Conservation (phyloP, 805 yeast species). For the Cyberlindnera mrakii region DNA sequence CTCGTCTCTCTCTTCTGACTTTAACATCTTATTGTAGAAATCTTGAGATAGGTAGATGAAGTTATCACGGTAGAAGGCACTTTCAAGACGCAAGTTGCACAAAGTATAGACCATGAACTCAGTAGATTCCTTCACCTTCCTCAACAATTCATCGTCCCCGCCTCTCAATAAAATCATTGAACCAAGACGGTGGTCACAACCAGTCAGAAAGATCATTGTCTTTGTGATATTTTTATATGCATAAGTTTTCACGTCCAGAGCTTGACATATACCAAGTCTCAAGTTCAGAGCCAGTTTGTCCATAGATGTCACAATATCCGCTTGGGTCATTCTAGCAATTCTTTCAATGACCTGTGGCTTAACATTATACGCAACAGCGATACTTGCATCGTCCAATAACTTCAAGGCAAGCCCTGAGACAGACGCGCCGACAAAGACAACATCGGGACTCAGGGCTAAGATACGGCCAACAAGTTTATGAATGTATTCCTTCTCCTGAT, state of each 20-base stretch:
- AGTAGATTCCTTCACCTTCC: constrained; percentile 67
- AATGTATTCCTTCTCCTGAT: constrained; percentile 83
- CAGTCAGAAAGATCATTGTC: constrained; percentile 73
- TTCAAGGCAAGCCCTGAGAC: constrained; percentile 79
- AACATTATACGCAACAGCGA: constrained; percentile 75
- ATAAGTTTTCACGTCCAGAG: constrained; percentile 66
- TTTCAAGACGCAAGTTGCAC: constrained; percentile 77
- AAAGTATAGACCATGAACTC: constrained; percentile 76
- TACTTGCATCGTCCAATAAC: constrained; percentile 63
- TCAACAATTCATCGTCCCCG: constrained; percentile 51
- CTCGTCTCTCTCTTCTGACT: constrained; percentile 4
- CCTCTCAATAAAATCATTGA: constrained; percentile 88
- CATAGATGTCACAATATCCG: constrained; percentile 80
- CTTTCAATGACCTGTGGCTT: constrained; percentile 79
- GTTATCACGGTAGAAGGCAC: constrained; percentile 64
- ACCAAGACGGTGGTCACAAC: constrained; percentile 68
- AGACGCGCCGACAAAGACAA: constrained; percentile 71
- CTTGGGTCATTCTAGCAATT: constrained; percentile 70
- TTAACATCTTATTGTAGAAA: constrained; percentile 25
- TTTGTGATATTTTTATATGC: constrained; percentile 50
- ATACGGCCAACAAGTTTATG: constrained; percentile 77
- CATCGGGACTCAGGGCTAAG: constrained; percentile 67
- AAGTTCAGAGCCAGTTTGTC: constrained; percentile 74
- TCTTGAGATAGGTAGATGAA: constrained; percentile 45
- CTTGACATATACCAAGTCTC: constrained; percentile 68